Conservation (phyloP, 805 yeast genomes). For the Helenozyma rhizophorensis region DNA sequence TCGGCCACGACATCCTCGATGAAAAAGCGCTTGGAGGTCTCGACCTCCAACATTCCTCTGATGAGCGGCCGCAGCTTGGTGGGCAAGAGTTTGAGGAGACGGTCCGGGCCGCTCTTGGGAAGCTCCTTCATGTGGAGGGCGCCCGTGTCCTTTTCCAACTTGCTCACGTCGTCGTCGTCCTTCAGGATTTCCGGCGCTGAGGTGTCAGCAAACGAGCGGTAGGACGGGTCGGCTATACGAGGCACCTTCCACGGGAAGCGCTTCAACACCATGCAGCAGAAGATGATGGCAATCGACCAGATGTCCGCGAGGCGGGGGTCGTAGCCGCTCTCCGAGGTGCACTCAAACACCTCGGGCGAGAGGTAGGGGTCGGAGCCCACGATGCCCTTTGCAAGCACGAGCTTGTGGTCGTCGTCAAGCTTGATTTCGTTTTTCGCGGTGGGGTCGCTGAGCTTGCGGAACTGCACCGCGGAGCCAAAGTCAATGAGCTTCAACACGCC, state of each 20-base stretch:
- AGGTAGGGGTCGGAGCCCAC: conserved; percentile 96
- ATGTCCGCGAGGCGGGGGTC: conserved; percentile 88
- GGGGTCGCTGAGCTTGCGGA: conserved; percentile 47
- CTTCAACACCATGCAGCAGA: conserved; percentile 81
- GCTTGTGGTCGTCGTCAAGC: conserved; percentile 46
- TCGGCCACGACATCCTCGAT: conserved; percentile 54
- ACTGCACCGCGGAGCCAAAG: conserved; percentile 88
- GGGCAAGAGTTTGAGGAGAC: conserved; percentile 71
- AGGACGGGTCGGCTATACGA: conserved; percentile 69
- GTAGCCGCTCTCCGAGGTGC: conserved; percentile 40
- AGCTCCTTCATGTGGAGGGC: conserved; percentile 5
- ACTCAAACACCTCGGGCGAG: conserved; percentile 81
- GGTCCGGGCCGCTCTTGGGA: conserved; percentile 56
- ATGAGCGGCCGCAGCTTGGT: conserved; percentile 57
- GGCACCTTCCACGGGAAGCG: conserved; percentile 97
- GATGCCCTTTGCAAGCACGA: conserved; percentile 67
- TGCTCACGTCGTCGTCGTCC: not conserved
- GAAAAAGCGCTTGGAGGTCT: conserved; percentile 53
- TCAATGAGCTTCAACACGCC: conserved; percentile 87
- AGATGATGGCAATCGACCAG: conserved; percentile 92
- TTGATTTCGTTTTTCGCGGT: conserved; percentile 9
- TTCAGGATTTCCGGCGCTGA: not conserved
- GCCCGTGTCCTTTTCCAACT: no score
- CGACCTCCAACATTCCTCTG: conserved; percentile 58
- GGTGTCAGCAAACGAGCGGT: conserved; percentile 48